Evolutionary conservation across 2,329 filamentous ascomycete species (phyloP), one percentile per base, ranked within the genome.

Genomic region (Dendryphion nanum): DNA sequence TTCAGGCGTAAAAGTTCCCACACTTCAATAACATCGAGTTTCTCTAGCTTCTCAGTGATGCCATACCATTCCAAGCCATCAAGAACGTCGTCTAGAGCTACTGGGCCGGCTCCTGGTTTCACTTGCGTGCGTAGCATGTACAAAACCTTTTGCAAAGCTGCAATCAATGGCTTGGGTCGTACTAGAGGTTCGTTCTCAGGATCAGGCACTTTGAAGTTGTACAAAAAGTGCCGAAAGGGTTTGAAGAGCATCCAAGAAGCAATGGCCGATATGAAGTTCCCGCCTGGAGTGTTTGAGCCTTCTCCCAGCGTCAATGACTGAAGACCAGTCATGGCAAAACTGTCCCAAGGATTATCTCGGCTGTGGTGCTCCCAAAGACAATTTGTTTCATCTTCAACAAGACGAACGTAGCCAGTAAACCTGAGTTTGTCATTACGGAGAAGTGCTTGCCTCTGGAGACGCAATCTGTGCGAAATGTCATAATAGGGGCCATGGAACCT

Each of bases 351-450:
- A 43, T 78, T 76, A 1, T 74, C 68, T 24, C 74, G 66, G 37
- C 71, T 77, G 20, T 68, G 62, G 52, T 81, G 78, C 65, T 79
- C 80, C 78, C 79, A 83, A 20, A 82, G 62, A 31, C 77, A 78
- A 23, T 73, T 68, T 0, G 79, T 83, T 2, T 78, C 72, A 48
- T 83, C 80, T 17, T 82, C 60, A 35, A 83, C 64, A 29, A 81
- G 69, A 14, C 78, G 75, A 41, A 83, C 76, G 53, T 82, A 82
- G 1, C 74, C 77, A 42, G 77, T 78, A 44, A 83, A 81, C 0
- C 77, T 73, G 30, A 83, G 70, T 26, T 76, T 81, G 51, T 83
- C 80, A 45, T 81, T 69, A 21, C 73, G 76, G 15, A 83, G 67
- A 6, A 83, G 66, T 7, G 80, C 74, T 52, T 79, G 73, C 21